Evolutionary conservation across 78 protist species (phyloP), one percentile per base, ranked within the genome.

Genomic region (Dictyostelium capitatum): DNA sequence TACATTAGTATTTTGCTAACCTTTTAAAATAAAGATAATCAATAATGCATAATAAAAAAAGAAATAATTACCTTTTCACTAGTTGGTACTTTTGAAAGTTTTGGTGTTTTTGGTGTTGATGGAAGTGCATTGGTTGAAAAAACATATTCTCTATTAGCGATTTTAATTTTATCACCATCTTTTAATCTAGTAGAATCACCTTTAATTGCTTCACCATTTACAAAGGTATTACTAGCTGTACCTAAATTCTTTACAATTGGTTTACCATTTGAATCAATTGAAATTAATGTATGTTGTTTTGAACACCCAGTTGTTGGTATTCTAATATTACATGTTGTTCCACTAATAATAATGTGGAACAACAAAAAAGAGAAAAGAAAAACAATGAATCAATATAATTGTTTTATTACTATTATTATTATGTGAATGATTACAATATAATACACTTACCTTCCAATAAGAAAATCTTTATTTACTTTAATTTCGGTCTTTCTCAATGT

Each of bases 11-110:
- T 53, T 78, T 12, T 20, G 14, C 28, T 7, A 53, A 53, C 19
- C n/a, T 51, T 51, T 51, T 7, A 6, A 11, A 62, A 62, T 54
- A 30, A 41, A 19, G 8, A 59, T 9, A n/a, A n/a, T n/a, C n/a
- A n/a, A n/a, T n/a, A n/a, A n/a, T n/a, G n/a, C n/a, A 25, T 67
- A n/a, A 62, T 48, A 77, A 28, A 8, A 77, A 79, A 79, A 46
- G 14, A 30, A 81, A 28, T 30, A 32, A 6, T 69, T 83, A 83
- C 90, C 64, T 77, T 83, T 72, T 85, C 92, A 62, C 92, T 85
- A 3, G 59, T 59, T 75, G 78, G 83, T 19, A 47, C 79, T 30
- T 74, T 85, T 12, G 92, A 85, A 17, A 85, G 64, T 19, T 85
- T 85, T 54, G 90, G 90, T 6, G 83, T 59, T 14, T 85, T 75